Evolutionary conservation across 192 early-diverging fungal genomes (phyloP).

Genomic region (Spinellus fusiger): DNA sequence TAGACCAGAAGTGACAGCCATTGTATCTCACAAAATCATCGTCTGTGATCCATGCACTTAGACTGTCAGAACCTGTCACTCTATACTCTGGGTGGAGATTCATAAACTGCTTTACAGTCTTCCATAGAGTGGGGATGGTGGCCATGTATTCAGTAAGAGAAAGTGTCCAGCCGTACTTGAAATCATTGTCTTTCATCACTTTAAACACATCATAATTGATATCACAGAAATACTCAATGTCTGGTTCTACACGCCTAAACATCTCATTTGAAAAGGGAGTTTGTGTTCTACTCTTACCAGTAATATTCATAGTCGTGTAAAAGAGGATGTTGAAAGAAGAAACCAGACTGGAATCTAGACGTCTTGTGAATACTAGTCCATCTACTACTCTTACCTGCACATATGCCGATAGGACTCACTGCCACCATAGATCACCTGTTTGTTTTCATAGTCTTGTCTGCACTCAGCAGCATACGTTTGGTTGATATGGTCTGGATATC

Average conservation of each 20-base stretch:
- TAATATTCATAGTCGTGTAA: slow-evolving; percentile 68
- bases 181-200: slow-evolving; percentile 61
- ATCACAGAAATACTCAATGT: slow-evolving; percentile 66
- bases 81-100: slow-evolving; percentile 34
- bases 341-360: slow-evolving; percentile 61
- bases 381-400: slow-evolving; percentile 48
- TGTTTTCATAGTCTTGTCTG: slow-evolving; percentile 43
- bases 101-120: slow-evolving; percentile 45
- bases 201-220: slow-evolving; percentile 68
- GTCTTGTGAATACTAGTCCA: not conserved
- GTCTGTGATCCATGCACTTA: slow-evolving; percentile 46
- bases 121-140: slow-evolving; percentile 63
- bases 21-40: slow-evolving; percentile 51
- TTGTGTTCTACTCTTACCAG: slow-evolving; percentile 61
- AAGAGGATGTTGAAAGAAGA: slow-evolving; percentile 69
- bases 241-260: slow-evolving; percentile 68
- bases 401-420: slow-evolving; percentile 68
- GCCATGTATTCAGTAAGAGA: slow-evolving; percentile 49
- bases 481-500: slow-evolving; percentile 71
- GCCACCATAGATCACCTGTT: slow-evolving; percentile 54
- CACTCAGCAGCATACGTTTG: slow-evolving; percentile 44
- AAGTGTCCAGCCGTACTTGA: slow-evolving; percentile 68
- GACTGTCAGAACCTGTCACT: slow-evolving; percentile 18
- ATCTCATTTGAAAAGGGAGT: not conserved
- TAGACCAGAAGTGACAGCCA: slow-evolving; percentile 73